These are phyloP conservation scores for Chaetomium sp. DNA, from an alignment of 2,329 filamentous ascomycete species.

Conservation along the genomic window DNA sequence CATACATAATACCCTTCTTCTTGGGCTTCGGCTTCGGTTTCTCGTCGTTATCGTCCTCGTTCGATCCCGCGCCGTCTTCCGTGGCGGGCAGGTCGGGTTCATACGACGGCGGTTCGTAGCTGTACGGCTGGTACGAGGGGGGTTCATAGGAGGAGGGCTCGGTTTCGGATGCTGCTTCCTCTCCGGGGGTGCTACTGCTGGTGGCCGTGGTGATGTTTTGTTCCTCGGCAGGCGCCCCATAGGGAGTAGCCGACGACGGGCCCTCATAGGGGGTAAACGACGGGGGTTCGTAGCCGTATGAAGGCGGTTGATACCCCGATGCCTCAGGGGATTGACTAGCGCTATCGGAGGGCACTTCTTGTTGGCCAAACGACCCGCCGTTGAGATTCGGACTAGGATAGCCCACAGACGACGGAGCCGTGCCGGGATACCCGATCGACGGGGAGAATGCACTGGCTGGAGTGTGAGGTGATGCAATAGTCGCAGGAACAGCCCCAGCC, in stretches of 20 bases:
- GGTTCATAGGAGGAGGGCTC: constrained; percentile 22
- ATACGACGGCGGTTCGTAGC: constrained; percentile 58
- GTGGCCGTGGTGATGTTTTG: constrained; percentile 16
- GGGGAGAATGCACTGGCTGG: constrained; percentile 11
- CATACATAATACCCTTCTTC: constrained; percentile 75
- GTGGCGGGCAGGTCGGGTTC: constrained; percentile 50
- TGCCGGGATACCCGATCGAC: constrained; percentile 15
- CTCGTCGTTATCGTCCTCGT: constrained; percentile 24
- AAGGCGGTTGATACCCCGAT: constrained; percentile 38
- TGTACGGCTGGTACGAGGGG: constrained; percentile 30
- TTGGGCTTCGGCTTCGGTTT: constrained; percentile 53
- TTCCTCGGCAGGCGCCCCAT: constrained; percentile 21
- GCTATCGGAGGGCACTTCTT: background rate
- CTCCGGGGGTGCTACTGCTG: constrained; percentile 17
- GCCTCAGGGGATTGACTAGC: constrained; percentile 1
- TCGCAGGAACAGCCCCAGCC: no score
- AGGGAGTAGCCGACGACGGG: constrained; percentile 36
- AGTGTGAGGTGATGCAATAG: constrained; percentile 4
- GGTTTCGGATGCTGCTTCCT: no score
- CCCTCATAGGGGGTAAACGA: constrained; percentile 30
- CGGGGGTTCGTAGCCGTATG: constrained; percentile 48
- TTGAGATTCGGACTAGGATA: constrained; percentile 4
- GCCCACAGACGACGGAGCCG: background rate
- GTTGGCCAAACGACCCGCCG: constrained; percentile 17
- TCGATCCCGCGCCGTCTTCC: constrained; percentile 36